Evolutionary conservation across 305 asterid genomes (phyloP).

Genomic region (Solanum hybrid): DNA sequence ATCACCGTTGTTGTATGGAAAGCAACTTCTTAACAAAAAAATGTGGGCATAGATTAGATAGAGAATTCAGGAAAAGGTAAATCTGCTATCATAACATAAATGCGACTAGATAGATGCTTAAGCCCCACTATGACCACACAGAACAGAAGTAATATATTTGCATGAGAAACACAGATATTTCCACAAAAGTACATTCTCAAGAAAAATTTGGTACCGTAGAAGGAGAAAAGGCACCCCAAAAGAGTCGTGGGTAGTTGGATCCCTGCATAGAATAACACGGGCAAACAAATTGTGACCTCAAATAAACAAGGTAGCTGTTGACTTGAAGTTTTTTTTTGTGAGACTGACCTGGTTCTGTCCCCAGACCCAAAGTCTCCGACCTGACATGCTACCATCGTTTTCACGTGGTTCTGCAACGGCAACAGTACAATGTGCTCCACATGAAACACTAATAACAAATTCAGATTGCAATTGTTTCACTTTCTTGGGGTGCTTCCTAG

Average conservation of each 20-base stretch:
- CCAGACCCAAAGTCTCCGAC: slow-evolving; percentile 92
- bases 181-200: neutral
- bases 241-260: slow-evolving; percentile 72
- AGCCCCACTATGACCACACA: neutral
- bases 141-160: neutral
- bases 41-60: neutral
- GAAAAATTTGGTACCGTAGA: slow-evolving; percentile 43
- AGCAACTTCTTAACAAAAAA: neutral
- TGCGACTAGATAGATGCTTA: neutral
- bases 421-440: slow-evolving; percentile 96
- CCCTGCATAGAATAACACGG: slow-evolving; percentile 37
- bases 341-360: slow-evolving; percentile 87
- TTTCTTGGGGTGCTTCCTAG: slow-evolving; percentile 64
- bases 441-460: slow-evolving; percentile 69
- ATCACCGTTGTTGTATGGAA: neutral
- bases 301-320: neutral
- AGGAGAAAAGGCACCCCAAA: slow-evolving; percentile 83
- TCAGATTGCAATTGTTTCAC: slow-evolving; percentile 70
- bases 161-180: neutral
- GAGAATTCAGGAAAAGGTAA: neutral
- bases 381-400: slow-evolving; percentile 68
- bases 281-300: slow-evolving; percentile 1
- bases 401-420: slow-evolving; percentile 85
- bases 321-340: neutral
- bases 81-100: neutral